Conservation (phyloP, 2,329 filamentous ascomycete genomes). For the Cladobotryum mycophilum region DNA sequence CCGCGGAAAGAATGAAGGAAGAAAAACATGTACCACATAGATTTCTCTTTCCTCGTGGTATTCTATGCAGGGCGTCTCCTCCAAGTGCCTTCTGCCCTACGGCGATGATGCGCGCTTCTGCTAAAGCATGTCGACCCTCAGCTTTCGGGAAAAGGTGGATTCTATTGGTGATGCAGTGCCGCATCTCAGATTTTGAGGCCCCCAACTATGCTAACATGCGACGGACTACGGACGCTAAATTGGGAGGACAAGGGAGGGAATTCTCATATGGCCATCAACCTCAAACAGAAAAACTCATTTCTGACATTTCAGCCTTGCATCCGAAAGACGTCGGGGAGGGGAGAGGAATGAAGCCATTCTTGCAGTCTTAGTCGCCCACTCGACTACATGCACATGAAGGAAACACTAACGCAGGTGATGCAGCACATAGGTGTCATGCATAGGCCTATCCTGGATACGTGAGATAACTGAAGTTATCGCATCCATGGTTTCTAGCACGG, state of each 20-base stretch:
- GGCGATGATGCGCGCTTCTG: background rate
- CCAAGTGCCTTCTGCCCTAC: background rate
- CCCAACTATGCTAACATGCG: background rate
- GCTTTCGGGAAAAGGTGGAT: too few relatives aligned
- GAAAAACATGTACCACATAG: too few relatives aligned
- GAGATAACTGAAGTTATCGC: too few relatives aligned
- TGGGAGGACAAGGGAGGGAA: too few relatives aligned
- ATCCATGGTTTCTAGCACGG: too few relatives aligned
- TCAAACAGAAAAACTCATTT: background rate
- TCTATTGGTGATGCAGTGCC: background rate
- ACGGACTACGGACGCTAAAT: too few relatives aligned
- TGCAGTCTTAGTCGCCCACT: background rate
- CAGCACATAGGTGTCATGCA: too few relatives aligned
- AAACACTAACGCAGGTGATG: too few relatives aligned
- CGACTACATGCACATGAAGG: too few relatives aligned
- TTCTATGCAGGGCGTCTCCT: background rate
- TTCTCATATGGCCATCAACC: background rate
- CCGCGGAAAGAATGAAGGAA: too few relatives aligned
- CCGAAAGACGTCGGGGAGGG: background rate
- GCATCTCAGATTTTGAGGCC: background rate
- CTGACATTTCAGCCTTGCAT: background rate
- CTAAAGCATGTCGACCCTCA: background rate
- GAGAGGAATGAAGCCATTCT: background rate
- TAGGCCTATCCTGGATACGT: too few relatives aligned
- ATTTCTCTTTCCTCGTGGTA: too few relatives aligned